Evolutionary conservation across 148 eudicot genomes (phyloP).

Genomic region (Arbutus unedo): DNA sequence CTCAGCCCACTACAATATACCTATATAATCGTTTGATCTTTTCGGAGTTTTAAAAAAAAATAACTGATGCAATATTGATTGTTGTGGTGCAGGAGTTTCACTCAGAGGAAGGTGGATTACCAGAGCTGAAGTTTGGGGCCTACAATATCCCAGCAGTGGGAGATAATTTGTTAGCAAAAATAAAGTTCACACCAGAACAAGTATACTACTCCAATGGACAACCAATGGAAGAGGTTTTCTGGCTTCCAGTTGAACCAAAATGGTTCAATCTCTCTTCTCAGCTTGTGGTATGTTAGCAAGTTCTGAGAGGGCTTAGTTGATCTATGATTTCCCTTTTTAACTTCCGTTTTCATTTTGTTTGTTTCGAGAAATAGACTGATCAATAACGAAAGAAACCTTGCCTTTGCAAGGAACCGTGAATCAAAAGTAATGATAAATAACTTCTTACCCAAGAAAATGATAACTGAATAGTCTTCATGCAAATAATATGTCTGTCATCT

Average conservation of each 20-base stretch:
- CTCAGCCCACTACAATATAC: too few relatives aligned
- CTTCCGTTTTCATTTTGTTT: neutral
- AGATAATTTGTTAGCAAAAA: constrained; percentile 37
- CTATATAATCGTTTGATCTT: too few relatives aligned
- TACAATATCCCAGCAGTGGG: constrained; percentile 44
- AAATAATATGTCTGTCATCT: neutral
- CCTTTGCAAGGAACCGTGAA: too few relatives aligned
- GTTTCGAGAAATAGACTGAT: neutral
- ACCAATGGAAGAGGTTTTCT: constrained; percentile 42
- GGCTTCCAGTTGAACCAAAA: constrained; percentile 46
- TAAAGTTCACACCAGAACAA: constrained; percentile 36
- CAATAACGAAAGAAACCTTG: too few relatives aligned
- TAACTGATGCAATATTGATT: neutral
- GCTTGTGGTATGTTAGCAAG: constrained; percentile 28
- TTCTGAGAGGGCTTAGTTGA: neutral
- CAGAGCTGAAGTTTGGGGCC: constrained; percentile 35
- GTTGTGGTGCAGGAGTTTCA: constrained; percentile 28
- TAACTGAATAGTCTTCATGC: neutral
- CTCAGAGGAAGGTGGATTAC: constrained; percentile 18
- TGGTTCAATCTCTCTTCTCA: constrained; percentile 52
- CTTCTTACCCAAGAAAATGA: too few relatives aligned
- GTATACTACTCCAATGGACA: constrained; percentile 31
- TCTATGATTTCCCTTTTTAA: neutral
- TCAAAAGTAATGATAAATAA: too few relatives aligned
- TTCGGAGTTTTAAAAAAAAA: too few relatives aligned